phyloP scores from a whole-genome alignment of 306 rosid genomes.

The Trifolium subterraneum region DNA sequence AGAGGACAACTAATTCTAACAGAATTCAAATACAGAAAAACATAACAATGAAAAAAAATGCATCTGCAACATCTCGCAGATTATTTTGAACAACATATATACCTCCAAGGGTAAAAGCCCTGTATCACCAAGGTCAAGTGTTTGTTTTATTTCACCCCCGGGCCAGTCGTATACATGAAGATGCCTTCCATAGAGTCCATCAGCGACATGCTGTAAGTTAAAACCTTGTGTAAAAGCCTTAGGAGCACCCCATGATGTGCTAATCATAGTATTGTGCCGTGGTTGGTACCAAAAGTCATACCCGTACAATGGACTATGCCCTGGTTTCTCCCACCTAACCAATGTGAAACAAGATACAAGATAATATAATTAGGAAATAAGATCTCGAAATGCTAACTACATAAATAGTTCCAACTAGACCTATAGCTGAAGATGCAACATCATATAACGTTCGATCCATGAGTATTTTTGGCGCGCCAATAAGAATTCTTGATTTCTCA shows the following conservation, averaged over 20 bases:
- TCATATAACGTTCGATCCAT: neutral
- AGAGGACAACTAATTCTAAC: neutral
- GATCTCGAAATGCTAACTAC: conserved; percentile 4
- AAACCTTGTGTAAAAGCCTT: conserved; percentile 84
- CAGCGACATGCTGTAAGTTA: conserved; percentile 72
- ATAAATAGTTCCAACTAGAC: conserved; percentile 13
- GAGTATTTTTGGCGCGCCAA: neutral
- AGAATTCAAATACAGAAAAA: conserved; percentile 6
- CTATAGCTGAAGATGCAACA: neutral
- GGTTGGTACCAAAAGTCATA: conserved; percentile 99
- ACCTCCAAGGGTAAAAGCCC: conserved; percentile 92
- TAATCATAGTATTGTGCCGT: conserved; percentile 85
- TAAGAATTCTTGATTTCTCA: conserved; percentile 24
- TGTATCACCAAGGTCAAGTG: conserved; percentile 81
- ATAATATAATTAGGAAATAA: conserved; percentile 32
- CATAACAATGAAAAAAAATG: neutral
- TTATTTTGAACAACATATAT: conserved; percentile 40
- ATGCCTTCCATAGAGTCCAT: conserved; percentile 88
- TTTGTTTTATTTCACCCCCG: conserved; percentile 91
- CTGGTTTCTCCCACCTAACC: conserved; percentile 94
- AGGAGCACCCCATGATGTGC: conserved; percentile 99
- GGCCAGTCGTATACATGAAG: conserved; percentile 93
- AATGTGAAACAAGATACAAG: conserved; percentile 8
- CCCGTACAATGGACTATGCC: conserved; percentile 90
- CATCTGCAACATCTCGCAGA: neutral